A percentile compares a stretch with the other conserved stretches of the same genome.
These are phyloP conservation scores for Lactarius evosmus DNA, from an alignment of 768 basidiomycete genomes.

Conservation along the genomic window DNA sequence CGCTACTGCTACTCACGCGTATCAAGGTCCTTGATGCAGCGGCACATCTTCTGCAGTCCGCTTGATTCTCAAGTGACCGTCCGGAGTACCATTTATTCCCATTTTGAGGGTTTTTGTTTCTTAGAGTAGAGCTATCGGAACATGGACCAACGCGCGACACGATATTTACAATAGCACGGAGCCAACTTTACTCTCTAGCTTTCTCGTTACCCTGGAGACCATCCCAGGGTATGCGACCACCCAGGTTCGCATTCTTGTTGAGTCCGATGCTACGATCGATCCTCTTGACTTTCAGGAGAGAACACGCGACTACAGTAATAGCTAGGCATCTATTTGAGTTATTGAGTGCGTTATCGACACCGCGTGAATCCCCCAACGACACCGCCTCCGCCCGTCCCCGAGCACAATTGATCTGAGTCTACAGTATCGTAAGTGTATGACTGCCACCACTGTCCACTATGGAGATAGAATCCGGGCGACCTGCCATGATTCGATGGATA, in stretches of 20 bases:
- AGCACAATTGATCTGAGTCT: too few species aligned
- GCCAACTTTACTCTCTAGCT: background rate
- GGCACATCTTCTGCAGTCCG: slow-evolving; percentile 9
- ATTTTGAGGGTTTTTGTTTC: slow-evolving; percentile 1
- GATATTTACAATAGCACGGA: background rate
- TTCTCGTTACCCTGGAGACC: background rate
- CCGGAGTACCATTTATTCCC: background rate
- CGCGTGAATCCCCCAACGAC: too few species aligned
- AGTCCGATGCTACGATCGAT: background rate
- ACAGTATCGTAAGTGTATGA: too few species aligned
- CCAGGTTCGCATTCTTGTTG: background rate
- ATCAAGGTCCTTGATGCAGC: slow-evolving; percentile 60
- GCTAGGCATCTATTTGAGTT: background rate
- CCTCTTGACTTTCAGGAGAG: background rate
- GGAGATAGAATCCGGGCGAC: too few species aligned
- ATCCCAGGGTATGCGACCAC: background rate
- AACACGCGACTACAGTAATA: background rate
- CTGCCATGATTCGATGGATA: too few species aligned
- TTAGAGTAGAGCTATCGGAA: slow-evolving; percentile 1
- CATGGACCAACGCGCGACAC: background rate
- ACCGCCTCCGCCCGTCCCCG: too few species aligned
- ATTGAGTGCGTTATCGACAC: background rate
- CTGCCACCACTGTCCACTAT: too few species aligned
- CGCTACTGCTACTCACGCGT: slow-evolving; percentile 2
- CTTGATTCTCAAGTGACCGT: background rate